These are phyloP conservation scores for Aspergillus amoenus DNA, from an alignment of 2,329 filamentous ascomycete genomes.

Conservation along the genomic window DNA sequence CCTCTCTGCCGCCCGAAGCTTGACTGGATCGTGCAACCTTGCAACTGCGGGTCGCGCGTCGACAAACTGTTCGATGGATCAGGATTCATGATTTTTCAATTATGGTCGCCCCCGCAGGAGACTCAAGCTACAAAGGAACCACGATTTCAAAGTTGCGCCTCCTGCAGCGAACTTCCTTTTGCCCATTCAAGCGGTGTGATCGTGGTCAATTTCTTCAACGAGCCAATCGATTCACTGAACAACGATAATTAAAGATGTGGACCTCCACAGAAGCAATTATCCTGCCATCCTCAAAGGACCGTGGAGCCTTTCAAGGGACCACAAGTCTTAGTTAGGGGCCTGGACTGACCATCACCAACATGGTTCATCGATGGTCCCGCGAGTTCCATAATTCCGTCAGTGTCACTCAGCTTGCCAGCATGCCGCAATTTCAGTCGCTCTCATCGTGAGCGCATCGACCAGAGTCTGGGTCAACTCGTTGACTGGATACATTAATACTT, in stretches of 20 bases:
- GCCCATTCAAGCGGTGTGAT: not conserved
- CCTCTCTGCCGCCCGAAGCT: not conserved
- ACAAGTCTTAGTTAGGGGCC: not conserved
- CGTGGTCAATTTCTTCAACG: constrained; percentile 1
- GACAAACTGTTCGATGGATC: not conserved
- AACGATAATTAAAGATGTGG: constrained; percentile 5
- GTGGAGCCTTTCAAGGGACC: not conserved
- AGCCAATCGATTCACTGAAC: not conserved
- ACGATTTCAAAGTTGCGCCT: not conserved
- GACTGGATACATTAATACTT: not conserved
- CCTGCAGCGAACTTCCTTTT: not conserved
- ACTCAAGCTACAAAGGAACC: too few relatives aligned
- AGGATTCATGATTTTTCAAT: too few relatives aligned
- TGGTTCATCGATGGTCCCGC: not conserved
- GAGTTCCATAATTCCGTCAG: too few relatives aligned
- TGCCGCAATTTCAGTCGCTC: not conserved
- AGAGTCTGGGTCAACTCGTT: not conserved
- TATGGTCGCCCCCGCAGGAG: too few relatives aligned
- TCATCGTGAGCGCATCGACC: not conserved
- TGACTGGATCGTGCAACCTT: not conserved
- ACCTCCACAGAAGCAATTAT: constrained; percentile 5
- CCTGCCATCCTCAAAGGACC: not conserved
- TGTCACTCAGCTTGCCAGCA: not conserved
- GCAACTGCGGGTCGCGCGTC: not conserved
- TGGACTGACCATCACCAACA: not conserved